Evolutionary conservation across 2,329 filamentous ascomycete genomes (phyloP).

Genomic region (Ophioceras dolichostomum): DNA sequence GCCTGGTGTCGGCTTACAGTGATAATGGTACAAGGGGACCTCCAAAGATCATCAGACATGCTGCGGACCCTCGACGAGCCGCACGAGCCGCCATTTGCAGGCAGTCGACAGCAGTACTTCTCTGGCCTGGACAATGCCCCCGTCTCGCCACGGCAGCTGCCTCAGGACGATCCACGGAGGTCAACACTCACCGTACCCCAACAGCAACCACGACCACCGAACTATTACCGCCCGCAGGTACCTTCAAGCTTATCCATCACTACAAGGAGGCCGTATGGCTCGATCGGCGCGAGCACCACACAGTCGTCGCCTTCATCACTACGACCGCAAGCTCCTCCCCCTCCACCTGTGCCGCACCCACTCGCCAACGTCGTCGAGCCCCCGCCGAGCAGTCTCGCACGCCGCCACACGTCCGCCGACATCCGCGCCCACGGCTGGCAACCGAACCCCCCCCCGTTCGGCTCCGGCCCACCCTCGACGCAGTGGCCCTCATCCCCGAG

Average conservation of each 20-base stretch:
- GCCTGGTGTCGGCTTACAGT: too few relatives aligned
- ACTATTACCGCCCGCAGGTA: slow-evolving; percentile 64
- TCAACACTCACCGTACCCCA: slow-evolving; percentile 54
- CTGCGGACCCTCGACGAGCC: slow-evolving; percentile 48
- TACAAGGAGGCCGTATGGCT: slow-evolving; percentile 71
- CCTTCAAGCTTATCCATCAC: slow-evolving; percentile 72
- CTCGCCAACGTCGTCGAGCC: slow-evolving; percentile 43
- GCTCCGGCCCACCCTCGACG: slow-evolving; percentile 40
- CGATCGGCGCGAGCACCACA: slow-evolving; percentile 59
- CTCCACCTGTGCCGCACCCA: slow-evolving; percentile 36
- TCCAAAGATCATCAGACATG: slow-evolving; percentile 48
- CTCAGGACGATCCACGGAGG: slow-evolving; percentile 72
- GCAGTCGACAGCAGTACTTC: slow-evolving; percentile 56
- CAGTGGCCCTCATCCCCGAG: slow-evolving; percentile 45
- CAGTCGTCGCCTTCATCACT: slow-evolving; percentile 65
- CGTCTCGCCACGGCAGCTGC: slow-evolving; percentile 75
- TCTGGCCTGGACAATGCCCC: slow-evolving; percentile 60
- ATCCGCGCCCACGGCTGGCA: slow-evolving; percentile 83
- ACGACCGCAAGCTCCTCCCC: slow-evolving; percentile 52
- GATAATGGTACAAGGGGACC: slow-evolving; percentile 41
- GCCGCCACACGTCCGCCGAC: slow-evolving; percentile 89
- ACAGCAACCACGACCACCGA: slow-evolving; percentile 39
- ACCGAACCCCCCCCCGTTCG: slow-evolving; percentile 49
- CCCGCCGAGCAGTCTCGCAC: slow-evolving; percentile 57
- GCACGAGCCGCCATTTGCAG: slow-evolving; percentile 53